Base-by-base conservation (phyloP, 2,329 filamentous ascomycete species). In the Calonectria pauciramosa region DNA sequence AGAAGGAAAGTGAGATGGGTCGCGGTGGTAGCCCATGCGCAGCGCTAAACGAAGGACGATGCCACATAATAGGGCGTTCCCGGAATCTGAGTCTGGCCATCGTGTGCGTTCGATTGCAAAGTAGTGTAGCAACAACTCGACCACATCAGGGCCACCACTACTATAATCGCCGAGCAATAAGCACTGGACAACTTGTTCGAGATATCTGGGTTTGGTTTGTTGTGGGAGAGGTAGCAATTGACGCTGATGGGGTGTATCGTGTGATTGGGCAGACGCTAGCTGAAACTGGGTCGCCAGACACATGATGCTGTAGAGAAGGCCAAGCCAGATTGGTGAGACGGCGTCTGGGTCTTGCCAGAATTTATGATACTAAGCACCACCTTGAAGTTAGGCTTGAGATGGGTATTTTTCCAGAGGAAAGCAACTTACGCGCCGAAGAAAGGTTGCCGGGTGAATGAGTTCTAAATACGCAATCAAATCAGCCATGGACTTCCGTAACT, bases 291-390 rank as follows among this genome's bases (percentile, higher is more conserved):
- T 65, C 4, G 60, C 41, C 7, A 65, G 8, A 28, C 38, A 65
- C 60, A 65, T 44, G 18, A 65, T 65, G 18, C 38, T 65, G 41
- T 65, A 65, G 10, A 65, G 41, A n/a, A 65, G 60, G 2, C 60
- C 60, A 7, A 65, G 60, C 60, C 60, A 65, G n/a, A 65, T 65
- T 2, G 41, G 38, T 4, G 60, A 34, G 18, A 65, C 41, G 10
- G 10, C 28, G 8, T 9, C n/a, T 9, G 60, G 60, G 11, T 65
- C 41, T 34, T 65, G 41, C 60, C 60, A 65, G 11, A 65, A 65
- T 34, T 34, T 34, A 4, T 65, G 60, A 13, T 65, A 65, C 60
- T 65, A 20, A 6, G 5, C 18, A 13, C 1, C 5, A 41, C 3
- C 4, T 23, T 18, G 6, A n/a, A 6, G 23, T 63, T 44, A 63